Percentiles rank a stretch among this genome's conserved stretches.
phyloP scores from a whole-genome alignment of 495 filamentous ascomycete genomes.

The Penicillium cataractarum region DNA sequence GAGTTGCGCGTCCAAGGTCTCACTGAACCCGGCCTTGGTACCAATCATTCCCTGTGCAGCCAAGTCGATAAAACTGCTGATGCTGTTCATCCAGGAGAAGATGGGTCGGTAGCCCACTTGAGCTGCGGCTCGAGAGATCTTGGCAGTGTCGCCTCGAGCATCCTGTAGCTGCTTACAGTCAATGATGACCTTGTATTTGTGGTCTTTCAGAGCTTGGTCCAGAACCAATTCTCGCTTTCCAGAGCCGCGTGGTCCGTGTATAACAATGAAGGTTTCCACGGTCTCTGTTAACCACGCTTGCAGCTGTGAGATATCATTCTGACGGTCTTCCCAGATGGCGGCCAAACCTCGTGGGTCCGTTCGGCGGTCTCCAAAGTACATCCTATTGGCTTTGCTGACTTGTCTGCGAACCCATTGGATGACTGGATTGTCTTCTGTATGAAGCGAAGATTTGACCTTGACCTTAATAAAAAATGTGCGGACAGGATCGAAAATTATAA shows the following conservation, averaged over 20 bases:
- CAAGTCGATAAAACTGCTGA: slow-evolving; percentile 88
- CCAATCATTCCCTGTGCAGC: slow-evolving; percentile 93
- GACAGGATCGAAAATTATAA: slow-evolving; percentile 91
- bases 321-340: slow-evolving; percentile 87
- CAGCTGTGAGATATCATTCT: slow-evolving; percentile 76
- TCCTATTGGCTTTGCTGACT: slow-evolving; percentile 66
- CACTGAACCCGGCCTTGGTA: slow-evolving; percentile 91
- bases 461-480: slow-evolving; percentile 89
- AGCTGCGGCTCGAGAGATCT: slow-evolving; percentile 76
- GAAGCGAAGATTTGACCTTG: slow-evolving; percentile 77
- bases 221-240: slow-evolving; percentile 88
- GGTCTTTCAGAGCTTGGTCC: slow-evolving; percentile 77
- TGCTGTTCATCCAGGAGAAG: slow-evolving; percentile 94
- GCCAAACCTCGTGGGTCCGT: slow-evolving; percentile 70
- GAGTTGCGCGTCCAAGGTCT: slow-evolving; percentile 89
- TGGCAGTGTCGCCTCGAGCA: slow-evolving; percentile 85
- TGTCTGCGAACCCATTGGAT: slow-evolving; percentile 82
- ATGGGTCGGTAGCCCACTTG: slow-evolving; percentile 92
- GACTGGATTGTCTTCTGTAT: slow-evolving; percentile 68
- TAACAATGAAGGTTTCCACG: slow-evolving; percentile 88
- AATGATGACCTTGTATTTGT: slow-evolving; percentile 80
- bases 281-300: slow-evolving; percentile 86
- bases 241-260: slow-evolving; percentile 89
- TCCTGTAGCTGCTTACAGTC: slow-evolving; percentile 96
- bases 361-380: slow-evolving; percentile 57